Conservation (phyloP, 2,329 filamentous ascomycete species). For the Trichoderma asperellum region DNA sequence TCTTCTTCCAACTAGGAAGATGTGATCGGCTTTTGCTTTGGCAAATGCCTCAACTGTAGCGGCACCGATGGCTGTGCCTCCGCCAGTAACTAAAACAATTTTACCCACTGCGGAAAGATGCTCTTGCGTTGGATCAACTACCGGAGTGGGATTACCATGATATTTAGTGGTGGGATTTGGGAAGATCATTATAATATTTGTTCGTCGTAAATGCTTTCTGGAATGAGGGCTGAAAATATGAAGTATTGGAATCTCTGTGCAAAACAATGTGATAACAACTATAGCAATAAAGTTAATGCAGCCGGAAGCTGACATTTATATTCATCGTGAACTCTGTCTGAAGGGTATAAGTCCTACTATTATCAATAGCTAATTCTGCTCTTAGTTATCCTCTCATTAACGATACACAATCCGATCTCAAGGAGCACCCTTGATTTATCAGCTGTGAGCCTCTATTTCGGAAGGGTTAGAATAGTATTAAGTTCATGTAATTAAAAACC, state of each 20-base stretch:
- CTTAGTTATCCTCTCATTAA: background rate
- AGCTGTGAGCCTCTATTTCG: background rate
- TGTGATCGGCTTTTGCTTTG: slow-evolving; percentile 10
- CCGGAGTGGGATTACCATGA: background rate
- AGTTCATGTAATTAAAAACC: too few relatives aligned
- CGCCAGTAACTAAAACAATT: slow-evolving; percentile 1
- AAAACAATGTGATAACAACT: background rate
- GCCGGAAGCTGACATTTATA: background rate
- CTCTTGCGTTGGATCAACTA: slow-evolving; percentile 4
- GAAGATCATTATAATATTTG: background rate
- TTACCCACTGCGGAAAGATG: slow-evolving; percentile 14
- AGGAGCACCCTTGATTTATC: background rate
- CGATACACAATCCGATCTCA: too few relatives aligned
- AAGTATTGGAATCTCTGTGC: background rate
- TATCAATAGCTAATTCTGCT: background rate
- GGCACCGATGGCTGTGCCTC: background rate
- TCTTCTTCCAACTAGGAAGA: slow-evolving; percentile 10
- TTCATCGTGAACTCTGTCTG: background rate
- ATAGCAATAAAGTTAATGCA: background rate
- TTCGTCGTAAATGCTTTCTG: background rate
- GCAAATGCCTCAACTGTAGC: slow-evolving; percentile 17
- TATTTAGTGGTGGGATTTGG: slow-evolving; percentile 4
- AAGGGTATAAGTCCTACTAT: too few relatives aligned
- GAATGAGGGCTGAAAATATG: too few relatives aligned
- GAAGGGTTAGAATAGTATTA: background rate